phyloP scores from a whole-genome alignment of 108 stramenopile species.

The Discostella stelligeroides region DNA sequence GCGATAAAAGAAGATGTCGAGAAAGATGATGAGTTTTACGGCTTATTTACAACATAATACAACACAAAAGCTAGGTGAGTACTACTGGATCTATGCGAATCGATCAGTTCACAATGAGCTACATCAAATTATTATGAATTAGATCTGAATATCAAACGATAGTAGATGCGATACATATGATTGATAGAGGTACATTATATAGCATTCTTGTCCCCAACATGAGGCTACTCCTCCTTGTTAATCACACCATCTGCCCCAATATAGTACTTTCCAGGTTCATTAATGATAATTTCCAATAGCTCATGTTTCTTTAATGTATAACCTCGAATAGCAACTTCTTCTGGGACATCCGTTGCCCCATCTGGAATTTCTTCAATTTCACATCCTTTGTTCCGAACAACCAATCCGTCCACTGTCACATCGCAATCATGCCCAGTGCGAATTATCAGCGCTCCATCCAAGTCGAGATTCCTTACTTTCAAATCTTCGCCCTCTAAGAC shows the following conservation, averaged over 20 bases:
- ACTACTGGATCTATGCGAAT: too few relatives aligned
- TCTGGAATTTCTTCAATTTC: slow-evolving; percentile 66
- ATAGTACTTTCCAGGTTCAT: slow-evolving; percentile 80
- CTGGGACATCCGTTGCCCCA: slow-evolving; percentile 63
- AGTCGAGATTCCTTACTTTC: slow-evolving; percentile 72
- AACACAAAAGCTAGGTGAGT: too few relatives aligned
- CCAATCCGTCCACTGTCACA: slow-evolving; percentile 77
- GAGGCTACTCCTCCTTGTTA: slow-evolving; percentile 28
- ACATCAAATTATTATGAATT: too few relatives aligned
- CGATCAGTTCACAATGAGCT: too few relatives aligned
- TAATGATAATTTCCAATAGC: slow-evolving; percentile 67
- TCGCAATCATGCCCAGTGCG: slow-evolving; percentile 65
- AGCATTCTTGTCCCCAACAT: too few relatives aligned
- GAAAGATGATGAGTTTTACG: slow-evolving; percentile 38
- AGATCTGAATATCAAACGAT: too few relatives aligned
- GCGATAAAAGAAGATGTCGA: slow-evolving; percentile 20
- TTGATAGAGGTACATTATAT: too few relatives aligned
- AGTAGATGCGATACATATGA: too few relatives aligned
- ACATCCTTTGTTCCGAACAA: slow-evolving; percentile 81
- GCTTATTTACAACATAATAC: too few relatives aligned
- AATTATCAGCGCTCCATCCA: slow-evolving; percentile 88
- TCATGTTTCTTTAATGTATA: slow-evolving; percentile 87
- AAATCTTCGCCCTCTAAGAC: slow-evolving; percentile 80
- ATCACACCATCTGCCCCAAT: slow-evolving; percentile 71
- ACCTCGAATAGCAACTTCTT: slow-evolving; percentile 82